Base-by-base conservation (phyloP, 1,284 basidiomycete species). In the Apiotrichum brassicae region DNA sequence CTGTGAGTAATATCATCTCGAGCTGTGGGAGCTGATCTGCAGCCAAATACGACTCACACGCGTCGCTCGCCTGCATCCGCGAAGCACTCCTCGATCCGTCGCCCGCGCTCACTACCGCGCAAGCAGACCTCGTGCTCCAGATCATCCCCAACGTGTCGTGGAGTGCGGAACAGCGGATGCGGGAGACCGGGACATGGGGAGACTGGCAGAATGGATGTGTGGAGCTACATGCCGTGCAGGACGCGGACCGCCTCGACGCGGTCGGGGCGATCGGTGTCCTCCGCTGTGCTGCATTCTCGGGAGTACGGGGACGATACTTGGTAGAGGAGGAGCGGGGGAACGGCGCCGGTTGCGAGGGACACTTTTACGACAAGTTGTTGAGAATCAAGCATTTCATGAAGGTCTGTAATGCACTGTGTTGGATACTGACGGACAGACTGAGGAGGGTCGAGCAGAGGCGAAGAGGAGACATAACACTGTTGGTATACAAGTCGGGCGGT, bases 251-350 rank as follows among this genome's bases (percentile, higher is more conserved):
- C 37, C 72, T 97, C 14, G 92, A 97, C 67, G 88, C 89, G 1
- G 91, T 97, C 41, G 92, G 92, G 2, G 86, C 85, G 6, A 86
- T 94, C 54, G 91, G 89, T 3, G 81, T 95, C 54, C 74, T 95
- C 76, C 80, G 92, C 1, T 92, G 86, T 62, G 82, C 88, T 2
- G 90, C 91, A 1, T 95, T 82, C 65, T 86, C 81, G 51, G 79
- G 83, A 11, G 78, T 76, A 0, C 50, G 48, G 23, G 55, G 53
- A 34, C 44, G 57, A 11, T 40, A 41, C 14, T 49, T 61, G 24
- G 14, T 61, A 13, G 46, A 53, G 12, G 46, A 51, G 18, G 7
- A 14, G 20, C 37, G 22, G 30, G 37, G 22, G 5, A 28, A 14
- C 3, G 45, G 37, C 0, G 12, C 6, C 5, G 36, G 48, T 3